Conservation (phyloP, 352 stramenopile genomes). For the Phytophthora macrochlamydospora region DNA sequence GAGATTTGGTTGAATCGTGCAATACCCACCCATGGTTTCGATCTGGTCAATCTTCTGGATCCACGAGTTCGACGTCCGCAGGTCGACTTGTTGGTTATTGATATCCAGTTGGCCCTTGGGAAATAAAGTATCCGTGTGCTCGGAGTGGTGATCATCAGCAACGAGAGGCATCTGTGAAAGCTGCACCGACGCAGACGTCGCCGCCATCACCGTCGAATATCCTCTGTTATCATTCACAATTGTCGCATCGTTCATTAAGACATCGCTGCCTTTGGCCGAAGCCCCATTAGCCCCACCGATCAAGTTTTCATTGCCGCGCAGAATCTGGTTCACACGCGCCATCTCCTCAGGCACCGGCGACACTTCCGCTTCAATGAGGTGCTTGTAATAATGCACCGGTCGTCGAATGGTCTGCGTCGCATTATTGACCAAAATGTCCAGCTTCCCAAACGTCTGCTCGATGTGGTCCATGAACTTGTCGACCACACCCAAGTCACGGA, state of each 20-base stretch:
- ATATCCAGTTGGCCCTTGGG: constrained; percentile 84
- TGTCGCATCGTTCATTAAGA: constrained; percentile 18
- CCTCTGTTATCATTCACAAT: constrained; percentile 34
- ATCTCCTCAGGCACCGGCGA: constrained; percentile 56
- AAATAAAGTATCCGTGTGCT: constrained; percentile 59
- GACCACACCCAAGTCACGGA: constrained; percentile 92
- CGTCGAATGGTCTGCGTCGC: constrained; percentile 95
- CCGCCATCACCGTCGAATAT: constrained; percentile 15
- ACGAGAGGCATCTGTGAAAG: constrained; percentile 91
- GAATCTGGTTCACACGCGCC: constrained; percentile 45
- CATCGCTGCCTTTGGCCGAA: constrained; percentile 5
- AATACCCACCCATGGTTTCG: constrained; percentile 61
- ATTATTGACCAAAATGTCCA: constrained; percentile 97
- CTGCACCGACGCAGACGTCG: constrained; percentile 86
- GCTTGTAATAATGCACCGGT: constrained; percentile 92
- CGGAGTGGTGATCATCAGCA: constrained; percentile 80
- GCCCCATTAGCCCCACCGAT: constrained; percentile 14
- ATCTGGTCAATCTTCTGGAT: constrained; percentile 81
- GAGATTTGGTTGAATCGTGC: neutral
- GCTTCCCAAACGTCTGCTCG: constrained; percentile 51
- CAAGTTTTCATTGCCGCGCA: constrained; percentile 58
- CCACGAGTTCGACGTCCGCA: constrained; percentile 93
- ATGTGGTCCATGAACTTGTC: constrained; percentile 94
- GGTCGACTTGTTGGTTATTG: constrained; percentile 94
- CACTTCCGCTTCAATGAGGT: constrained; percentile 82